phyloP scores from a whole-genome alignment of 768 basidiomycete genomes.

The Ephemerocybe angulata region DNA sequence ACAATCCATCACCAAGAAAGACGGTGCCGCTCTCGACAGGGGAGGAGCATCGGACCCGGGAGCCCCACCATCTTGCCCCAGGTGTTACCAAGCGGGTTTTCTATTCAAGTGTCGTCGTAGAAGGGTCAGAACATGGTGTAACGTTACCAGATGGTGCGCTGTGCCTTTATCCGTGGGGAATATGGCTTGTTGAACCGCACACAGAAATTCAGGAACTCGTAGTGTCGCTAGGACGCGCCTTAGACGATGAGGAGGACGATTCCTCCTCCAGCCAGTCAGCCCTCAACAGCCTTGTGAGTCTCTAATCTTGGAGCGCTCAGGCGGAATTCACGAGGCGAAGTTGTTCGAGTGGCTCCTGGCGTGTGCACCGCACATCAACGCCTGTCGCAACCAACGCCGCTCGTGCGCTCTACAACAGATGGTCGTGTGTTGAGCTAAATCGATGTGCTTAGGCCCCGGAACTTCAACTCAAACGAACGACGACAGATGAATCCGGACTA shows the following conservation, averaged over 20 bases:
- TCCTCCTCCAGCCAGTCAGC: conserved; percentile 40
- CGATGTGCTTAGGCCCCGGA: conserved; percentile 30
- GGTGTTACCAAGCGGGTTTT: conserved; percentile 76
- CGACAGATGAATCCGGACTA: conserved; percentile 63
- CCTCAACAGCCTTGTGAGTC: too few species aligned
- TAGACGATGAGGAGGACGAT: conserved; percentile 49
- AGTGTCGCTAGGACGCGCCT: conserved; percentile 67
- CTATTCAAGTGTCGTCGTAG: conserved; percentile 86
- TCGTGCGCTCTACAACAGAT: background rate
- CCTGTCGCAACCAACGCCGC: background rate
- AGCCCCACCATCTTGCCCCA: conserved; percentile 28
- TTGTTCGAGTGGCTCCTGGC: too few species aligned
- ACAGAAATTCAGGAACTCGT: conserved; percentile 78
- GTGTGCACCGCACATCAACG: too few species aligned
- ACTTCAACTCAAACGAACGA: conserved; percentile 52
- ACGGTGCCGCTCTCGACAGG: conserved; percentile 68
- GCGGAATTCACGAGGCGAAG: too few species aligned
- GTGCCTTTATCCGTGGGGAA: conserved; percentile 2
- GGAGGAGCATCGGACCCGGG: conserved; percentile 50
- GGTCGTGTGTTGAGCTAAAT: background rate
- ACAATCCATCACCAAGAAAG: conserved; percentile 70
- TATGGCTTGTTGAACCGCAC: conserved; percentile 1
- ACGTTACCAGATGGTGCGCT: conserved; percentile 62
- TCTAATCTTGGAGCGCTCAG: too few species aligned
- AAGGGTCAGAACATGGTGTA: conserved; percentile 70